phyloP scores from a whole-genome alignment of 2,329 filamentous ascomycete genomes.

The Arthrobotrys sinensis region DNA sequence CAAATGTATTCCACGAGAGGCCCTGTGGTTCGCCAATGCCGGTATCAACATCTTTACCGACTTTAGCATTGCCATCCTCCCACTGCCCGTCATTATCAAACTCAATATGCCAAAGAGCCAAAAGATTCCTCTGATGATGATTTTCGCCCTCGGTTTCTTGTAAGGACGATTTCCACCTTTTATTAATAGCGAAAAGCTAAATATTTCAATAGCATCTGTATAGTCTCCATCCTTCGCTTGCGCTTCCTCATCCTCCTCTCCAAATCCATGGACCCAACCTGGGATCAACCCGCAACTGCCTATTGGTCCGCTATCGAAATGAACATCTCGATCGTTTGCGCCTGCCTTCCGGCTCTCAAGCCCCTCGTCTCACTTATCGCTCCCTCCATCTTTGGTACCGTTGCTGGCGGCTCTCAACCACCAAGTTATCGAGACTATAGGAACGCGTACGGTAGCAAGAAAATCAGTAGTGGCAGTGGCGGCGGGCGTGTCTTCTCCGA shows the following conservation, averaged over 20 bases:
- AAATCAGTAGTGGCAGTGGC: conserved; percentile 32
- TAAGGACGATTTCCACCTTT: conserved; percentile 59
- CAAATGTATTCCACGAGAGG: conserved; percentile 64
- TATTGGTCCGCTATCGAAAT: conserved; percentile 68
- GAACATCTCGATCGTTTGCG: conserved; percentile 67
- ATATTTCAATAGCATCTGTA: conserved; percentile 37
- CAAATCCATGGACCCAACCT: conserved; percentile 51
- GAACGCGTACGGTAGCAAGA: conserved; percentile 37
- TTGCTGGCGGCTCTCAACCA: conserved; percentile 31
- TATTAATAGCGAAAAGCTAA: not conserved
- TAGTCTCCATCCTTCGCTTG: conserved; percentile 51
- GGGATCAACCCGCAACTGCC: conserved; percentile 62
- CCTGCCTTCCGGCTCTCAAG: conserved; percentile 66
- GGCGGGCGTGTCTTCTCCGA: conserved; percentile 43
- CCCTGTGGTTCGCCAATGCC: conserved; percentile 65
- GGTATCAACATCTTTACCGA: conserved; percentile 64
- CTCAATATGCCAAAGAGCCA: conserved; percentile 68
- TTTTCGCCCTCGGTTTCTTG: conserved; percentile 69
- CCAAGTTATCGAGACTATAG: conserved; percentile 55
- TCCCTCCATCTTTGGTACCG: conserved; percentile 42
- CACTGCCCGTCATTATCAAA: conserved; percentile 69
- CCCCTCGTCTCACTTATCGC: conserved; percentile 63
- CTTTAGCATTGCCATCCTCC: conserved; percentile 65
- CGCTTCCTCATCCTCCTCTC: conserved; percentile 57
- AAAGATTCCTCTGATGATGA: conserved; percentile 69